phyloP scores from a whole-genome alignment of 2,329 filamentous ascomycete species.

The Colletotrichum siamense region DNA sequence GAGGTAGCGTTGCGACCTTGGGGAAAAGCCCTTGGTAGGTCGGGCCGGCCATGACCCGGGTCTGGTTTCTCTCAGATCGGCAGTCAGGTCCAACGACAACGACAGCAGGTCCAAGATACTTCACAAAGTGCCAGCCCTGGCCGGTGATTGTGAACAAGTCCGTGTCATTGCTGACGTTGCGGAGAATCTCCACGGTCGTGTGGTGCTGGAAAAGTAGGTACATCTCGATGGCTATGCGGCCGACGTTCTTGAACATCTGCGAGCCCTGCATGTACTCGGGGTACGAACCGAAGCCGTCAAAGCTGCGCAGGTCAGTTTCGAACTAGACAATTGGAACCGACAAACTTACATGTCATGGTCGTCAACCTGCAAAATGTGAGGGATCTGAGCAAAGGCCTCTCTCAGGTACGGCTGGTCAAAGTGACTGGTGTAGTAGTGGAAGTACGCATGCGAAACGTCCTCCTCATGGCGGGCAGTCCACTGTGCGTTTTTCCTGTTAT shows the following conservation, averaged over 20 bases:
- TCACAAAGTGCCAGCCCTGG: constrained; percentile 98
- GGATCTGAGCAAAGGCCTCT: constrained; percentile 97
- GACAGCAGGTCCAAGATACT: constrained; percentile 90
- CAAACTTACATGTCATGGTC: constrained; percentile 93
- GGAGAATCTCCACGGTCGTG: constrained; percentile 90
- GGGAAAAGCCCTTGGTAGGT: constrained; percentile 98
- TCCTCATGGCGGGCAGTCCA: constrained; percentile 97
- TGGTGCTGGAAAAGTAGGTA: constrained; percentile 98
- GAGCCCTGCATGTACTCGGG: constrained; percentile 98
- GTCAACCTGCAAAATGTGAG: constrained; percentile 89
- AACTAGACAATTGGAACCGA: neutral
- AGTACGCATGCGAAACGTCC: constrained; percentile 94
- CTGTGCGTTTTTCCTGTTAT: constrained; percentile 85
- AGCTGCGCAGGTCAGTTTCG: constrained; percentile 56
- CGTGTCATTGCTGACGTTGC: constrained; percentile 84
- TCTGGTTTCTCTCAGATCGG: constrained; percentile 87
- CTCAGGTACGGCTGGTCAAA: constrained; percentile 95
- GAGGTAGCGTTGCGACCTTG: constrained; percentile 88
- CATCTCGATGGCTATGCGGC: constrained; percentile 94
- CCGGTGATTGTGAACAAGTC: constrained; percentile 97
- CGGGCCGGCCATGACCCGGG: constrained; percentile 91
- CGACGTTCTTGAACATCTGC: constrained; percentile 98
- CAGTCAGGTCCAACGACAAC: constrained; percentile 91
- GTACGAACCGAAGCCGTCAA: constrained; percentile 96
- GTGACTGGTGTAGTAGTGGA: constrained; percentile 98